Base-by-base conservation (phyloP, 2,329 filamentous ascomycete species). In the Colletotrichum abscissum region DNA sequence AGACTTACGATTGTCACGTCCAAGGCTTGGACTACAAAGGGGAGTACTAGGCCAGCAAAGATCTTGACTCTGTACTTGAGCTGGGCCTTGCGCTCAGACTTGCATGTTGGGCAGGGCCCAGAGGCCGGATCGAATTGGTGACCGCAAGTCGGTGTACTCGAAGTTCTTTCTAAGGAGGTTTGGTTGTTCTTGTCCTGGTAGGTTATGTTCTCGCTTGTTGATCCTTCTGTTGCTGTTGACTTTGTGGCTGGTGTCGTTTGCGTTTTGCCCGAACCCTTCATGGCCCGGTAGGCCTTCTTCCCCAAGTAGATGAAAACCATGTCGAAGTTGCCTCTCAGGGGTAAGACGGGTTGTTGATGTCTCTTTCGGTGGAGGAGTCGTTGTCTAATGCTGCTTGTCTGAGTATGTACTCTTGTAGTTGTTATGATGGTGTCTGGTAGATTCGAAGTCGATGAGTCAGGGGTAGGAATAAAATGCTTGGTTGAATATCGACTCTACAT, bases 1-100 rank as follows among this genome's bases (percentile, higher is more conserved):
- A 28, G 28, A 52, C 79, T 49, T 78, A 84, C 83, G 4, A 93
- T 92, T 0, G 92, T 93, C 1, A 89, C 83, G 78, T 94, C 91
- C 1, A 93, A 84, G 3, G 89, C 87, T 71, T 92, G 88, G 0
- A 93, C 84, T 9, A 89, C 86, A 77, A 89, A 93, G 0, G 92
- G 91, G 2, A 90, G 81, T 6, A 90, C 79, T 0, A 93, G 83
- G 3, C 91, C 90, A 1, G 87, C 72, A 52, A 92, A 86, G 12
- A 93, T 79, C 77, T 89, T 92, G 85, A 85, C 89, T 63, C 91
- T 85, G 77, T 92, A 86, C 12, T 75, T 81, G 9, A 77, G 76
- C 6, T 80, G 78, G 9, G 78, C 78, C 26, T 77, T 78, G 62
- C 81, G 80, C 38, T 84, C 83, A 9, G 79, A 79, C 49, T 79